These are phyloP conservation scores for Dichotomocladium elegans DNA, from an alignment of 371 early-diverging fungal species.

Conservation along the genomic window DNA sequence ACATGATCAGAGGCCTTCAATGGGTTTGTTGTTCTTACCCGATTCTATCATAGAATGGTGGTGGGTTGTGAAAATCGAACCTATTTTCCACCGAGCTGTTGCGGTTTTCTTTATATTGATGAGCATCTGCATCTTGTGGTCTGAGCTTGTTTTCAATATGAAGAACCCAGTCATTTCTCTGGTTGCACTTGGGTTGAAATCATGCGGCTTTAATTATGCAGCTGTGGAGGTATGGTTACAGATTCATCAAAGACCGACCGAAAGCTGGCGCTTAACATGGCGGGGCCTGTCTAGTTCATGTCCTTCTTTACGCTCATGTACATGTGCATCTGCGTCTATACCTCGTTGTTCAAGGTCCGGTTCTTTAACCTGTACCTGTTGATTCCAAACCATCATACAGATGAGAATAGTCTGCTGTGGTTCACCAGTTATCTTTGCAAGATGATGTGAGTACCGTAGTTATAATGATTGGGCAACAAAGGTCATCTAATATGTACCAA, in stretches of 20 bases:
- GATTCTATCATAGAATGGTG: conserved; percentile 62
- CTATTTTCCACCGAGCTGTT: conserved; percentile 53
- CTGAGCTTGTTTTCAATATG: conserved; percentile 83
- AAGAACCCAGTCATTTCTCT: conserved; percentile 54
- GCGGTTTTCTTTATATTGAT: conserved; percentile 58
- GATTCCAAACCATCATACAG: conserved; percentile 88
- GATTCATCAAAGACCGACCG: not conserved
- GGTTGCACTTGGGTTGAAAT: conserved; percentile 41
- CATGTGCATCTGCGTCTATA: conserved; percentile 91
- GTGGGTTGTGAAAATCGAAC: conserved; percentile 78
- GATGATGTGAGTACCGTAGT: conserved; percentile 50
- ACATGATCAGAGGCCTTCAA: not conserved
- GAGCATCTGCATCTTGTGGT: conserved; percentile 83
- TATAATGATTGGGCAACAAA: not conserved
- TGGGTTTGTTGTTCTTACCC: not conserved
- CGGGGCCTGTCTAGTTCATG: conserved; percentile 49
- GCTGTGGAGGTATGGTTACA: conserved; percentile 47
- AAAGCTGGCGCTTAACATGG: no score
- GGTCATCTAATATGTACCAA: conserved; percentile 12
- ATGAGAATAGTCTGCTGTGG: conserved; percentile 84
- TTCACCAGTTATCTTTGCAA: conserved; percentile 89
- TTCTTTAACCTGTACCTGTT: conserved; percentile 82
- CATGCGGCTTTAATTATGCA: conserved; percentile 50
- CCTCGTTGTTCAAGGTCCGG: conserved; percentile 81
- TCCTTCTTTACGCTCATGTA: conserved; percentile 77